Evolutionary conservation across 257 asterid genomes (phyloP), one percentile per base, ranked within the genome.

Genomic region (Haberlea rhodopensis): DNA sequence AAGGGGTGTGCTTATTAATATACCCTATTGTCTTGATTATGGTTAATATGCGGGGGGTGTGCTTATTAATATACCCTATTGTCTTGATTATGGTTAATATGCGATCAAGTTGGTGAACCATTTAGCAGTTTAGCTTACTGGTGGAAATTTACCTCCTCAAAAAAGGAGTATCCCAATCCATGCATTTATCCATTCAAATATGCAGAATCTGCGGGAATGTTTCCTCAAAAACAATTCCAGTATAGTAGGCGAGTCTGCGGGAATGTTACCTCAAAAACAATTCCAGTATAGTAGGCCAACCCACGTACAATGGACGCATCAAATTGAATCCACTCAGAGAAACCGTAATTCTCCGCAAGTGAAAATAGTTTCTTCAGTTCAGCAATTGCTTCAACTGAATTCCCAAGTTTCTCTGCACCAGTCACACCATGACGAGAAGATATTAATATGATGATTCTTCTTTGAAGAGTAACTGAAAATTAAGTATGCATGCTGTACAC

Each of bases 291-390:
- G 77, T 94, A 94, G 62, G 99, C 95, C 77, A 94, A 71, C 53
- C 97, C 99, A 60, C 97, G 96, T 20, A 92, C 97, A 72, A 90
- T 65, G 28, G 99, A 90, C 58, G 99, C 97, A 84, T 94, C 99
- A 84, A 92, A 90, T 66, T 90, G 96, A 83, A 94, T 88, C 99
- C 99, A 94, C 48, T 90, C 97, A 27, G 90, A 81, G 75, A 81
- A 89, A 28, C 95, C 95, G 66, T 85, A 90, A 67, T 86, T 81
- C 67, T 90, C 96, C 75, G 94, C 91, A 64, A 87, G 95, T 54
- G 89, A 78, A 77, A 94, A 94, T 61, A 94, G 82, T 71, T 80
- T 75, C 82, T 86, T 90, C 75, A 90, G 77, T 66, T 94, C 97
- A 58, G 84, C 62, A 56, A 94, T 79, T 54, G 91, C 97, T 76